These are phyloP conservation scores for Setaria viridis DNA, from an alignment of 202 grass and related monocot species.

Conservation along the genomic window DNA sequence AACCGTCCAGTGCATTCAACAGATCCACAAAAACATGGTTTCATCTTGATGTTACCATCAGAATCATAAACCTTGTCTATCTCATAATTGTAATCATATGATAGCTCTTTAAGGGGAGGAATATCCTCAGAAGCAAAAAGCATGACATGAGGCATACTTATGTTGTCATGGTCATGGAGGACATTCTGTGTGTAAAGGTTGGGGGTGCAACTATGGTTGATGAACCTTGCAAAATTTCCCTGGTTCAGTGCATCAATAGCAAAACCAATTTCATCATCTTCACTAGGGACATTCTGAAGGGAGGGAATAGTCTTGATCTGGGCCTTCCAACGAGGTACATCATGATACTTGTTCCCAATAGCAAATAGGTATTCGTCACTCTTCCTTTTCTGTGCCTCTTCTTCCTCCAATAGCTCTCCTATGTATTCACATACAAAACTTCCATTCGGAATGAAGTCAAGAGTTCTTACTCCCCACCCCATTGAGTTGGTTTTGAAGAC, in stretches of 20 bases:
- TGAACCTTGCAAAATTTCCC: constrained; percentile 67
- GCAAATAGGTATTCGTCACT: constrained; percentile 67
- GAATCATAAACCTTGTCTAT: constrained; percentile 64
- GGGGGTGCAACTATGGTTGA: constrained; percentile 72
- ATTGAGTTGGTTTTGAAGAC: constrained; percentile 67
- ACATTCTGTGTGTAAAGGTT: constrained; percentile 72
- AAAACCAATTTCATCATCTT: constrained; percentile 44
- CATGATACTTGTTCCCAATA: constrained; percentile 60
- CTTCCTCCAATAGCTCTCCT: constrained; percentile 54
- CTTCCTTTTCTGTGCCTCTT: constrained; percentile 57
- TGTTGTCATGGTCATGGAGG: constrained; percentile 73
- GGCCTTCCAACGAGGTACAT: constrained; percentile 57
- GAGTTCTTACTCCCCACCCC: constrained; percentile 74
- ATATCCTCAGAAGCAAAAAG: constrained; percentile 71
- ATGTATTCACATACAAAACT: constrained; percentile 78
- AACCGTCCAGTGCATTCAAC: constrained; percentile 58
- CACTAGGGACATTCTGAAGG: constrained; percentile 45
- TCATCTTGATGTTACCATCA: constrained; percentile 70
- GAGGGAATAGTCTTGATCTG: constrained; percentile 53
- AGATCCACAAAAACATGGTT: constrained; percentile 62
- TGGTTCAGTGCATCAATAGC: constrained; percentile 62
- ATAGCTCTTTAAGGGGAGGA: constrained; percentile 63
- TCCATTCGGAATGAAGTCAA: constrained; percentile 63
- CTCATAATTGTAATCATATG: constrained; percentile 68
- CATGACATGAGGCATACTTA: constrained; percentile 63